Evolutionary conservation across 169 alveolate species (phyloP).

Genomic region (Plasmodium vivax): DNA sequence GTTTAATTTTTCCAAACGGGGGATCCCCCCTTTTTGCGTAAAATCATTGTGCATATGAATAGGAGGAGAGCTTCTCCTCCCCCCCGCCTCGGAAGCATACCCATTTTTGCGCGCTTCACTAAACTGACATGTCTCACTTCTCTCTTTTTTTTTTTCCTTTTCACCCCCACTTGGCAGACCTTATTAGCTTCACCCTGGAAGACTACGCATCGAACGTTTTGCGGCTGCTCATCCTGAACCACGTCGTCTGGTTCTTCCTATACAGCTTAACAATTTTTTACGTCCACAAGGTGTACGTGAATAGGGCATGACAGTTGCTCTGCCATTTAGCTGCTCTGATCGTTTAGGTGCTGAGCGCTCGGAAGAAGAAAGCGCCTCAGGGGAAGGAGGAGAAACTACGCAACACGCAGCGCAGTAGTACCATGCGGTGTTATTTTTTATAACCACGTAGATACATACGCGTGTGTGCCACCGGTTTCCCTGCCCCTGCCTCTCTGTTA

Average conservation of each 20-base stretch:
- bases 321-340: background rate
- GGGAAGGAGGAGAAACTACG: too few species aligned
- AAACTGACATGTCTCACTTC: background rate
- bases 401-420: background rate
- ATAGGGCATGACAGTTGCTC: background rate
- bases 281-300: conserved; percentile 10
- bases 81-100: background rate
- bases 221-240: conserved; percentile 26
- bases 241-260: conserved; percentile 32
- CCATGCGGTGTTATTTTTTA: background rate
- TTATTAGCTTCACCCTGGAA: conserved; percentile 10
- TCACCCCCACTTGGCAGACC: conserved; percentile 19
- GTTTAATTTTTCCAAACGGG: background rate
- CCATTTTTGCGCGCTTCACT: background rate
- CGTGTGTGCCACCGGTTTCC: background rate
- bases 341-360: background rate
- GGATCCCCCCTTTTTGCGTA: background rate
- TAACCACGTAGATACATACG: background rate
- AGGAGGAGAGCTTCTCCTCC: background rate
- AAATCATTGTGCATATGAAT: background rate
- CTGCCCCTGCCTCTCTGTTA: background rate
- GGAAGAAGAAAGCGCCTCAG: background rate
- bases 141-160: background rate
- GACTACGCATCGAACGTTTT: conserved; percentile 56
- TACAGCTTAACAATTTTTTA: conserved; percentile 35